Conservation (phyloP, 345 rosid genomes). For the Conringia planisiliqua region DNA sequence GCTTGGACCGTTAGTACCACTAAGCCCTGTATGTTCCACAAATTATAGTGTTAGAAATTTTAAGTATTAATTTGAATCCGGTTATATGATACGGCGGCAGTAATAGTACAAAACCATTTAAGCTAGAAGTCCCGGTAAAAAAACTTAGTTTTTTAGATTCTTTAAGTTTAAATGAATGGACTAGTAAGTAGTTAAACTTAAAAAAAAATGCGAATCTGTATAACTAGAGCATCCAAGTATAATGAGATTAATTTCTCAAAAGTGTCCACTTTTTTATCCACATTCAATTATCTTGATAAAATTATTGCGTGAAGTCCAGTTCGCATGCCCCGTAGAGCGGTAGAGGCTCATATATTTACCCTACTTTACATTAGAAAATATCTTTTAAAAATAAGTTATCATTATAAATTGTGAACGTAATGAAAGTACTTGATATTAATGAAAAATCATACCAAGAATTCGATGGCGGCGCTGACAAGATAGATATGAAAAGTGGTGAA, state of each 20-base stretch:
- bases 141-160: not conserved
- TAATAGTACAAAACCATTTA: not conserved
- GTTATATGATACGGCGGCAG: too few species aligned
- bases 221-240: not conserved
- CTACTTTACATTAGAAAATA: not conserved
- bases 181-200: too few species aligned
- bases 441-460: constrained; percentile 50
- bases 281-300: not conserved
- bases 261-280: not conserved
- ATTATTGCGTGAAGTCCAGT: not conserved
- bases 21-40: constrained; percentile 27
- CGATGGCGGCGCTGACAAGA: constrained; percentile 63
- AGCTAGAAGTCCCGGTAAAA: too few species aligned
- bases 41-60: not conserved
- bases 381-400: not conserved
- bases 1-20: constrained; percentile 53
- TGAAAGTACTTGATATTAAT: not conserved
- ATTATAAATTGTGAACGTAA: not conserved
- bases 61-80: not conserved
- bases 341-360: not conserved
- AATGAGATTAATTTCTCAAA: not conserved
- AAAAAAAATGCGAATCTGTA: too few species aligned
- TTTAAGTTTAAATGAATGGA: too few species aligned
- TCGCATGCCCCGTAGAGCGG: constrained; percentile 12
- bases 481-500: constrained; percentile 68